These are phyloP conservation scores for Pichia exigua DNA, from an alignment of 805 yeast species.

Conservation along the genomic window DNA sequence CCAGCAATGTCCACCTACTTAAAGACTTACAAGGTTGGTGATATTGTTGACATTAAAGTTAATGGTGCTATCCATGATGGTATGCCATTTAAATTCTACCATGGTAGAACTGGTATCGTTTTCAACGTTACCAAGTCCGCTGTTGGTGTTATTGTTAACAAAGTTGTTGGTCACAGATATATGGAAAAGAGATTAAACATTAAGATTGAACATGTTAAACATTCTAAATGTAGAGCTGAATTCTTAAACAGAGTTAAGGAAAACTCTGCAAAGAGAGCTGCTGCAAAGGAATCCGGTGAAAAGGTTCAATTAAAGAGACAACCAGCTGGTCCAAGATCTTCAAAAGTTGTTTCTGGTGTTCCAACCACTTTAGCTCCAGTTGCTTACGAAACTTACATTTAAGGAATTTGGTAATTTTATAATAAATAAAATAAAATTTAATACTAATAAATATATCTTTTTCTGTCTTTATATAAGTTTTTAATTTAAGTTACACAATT, in stretches of 20 bases:
- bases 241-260: constrained; percentile 97
- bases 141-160: constrained; percentile 97
- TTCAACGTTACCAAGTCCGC: constrained; percentile 98
- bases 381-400: constrained; percentile 99
- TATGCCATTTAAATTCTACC: constrained; percentile 99
- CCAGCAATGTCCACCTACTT: constrained; percentile 93
- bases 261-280: constrained; percentile 88
- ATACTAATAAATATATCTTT: constrained; percentile 1
- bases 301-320: constrained; percentile 92
- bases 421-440: background rate
- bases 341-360: constrained; percentile 75
- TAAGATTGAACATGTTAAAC: constrained; percentile 98
- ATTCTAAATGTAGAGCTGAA: constrained; percentile 99
- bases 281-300: constrained; percentile 92
- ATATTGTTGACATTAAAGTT: constrained; percentile 98
- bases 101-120: constrained; percentile 99
- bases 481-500: background rate
- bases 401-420: constrained; percentile 29
- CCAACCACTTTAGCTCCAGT: constrained; percentile 99
- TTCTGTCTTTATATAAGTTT: constrained; percentile 2
- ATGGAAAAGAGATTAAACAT: constrained; percentile 97
- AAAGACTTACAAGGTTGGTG: constrained; percentile 98
- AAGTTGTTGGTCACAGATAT: constrained; percentile 99
- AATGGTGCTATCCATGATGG: constrained; percentile 99
- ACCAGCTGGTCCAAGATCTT: constrained; percentile 96